Base-by-base conservation (phyloP, 495 filamentous ascomycete species). In the Cenococcum geophilum region DNA sequence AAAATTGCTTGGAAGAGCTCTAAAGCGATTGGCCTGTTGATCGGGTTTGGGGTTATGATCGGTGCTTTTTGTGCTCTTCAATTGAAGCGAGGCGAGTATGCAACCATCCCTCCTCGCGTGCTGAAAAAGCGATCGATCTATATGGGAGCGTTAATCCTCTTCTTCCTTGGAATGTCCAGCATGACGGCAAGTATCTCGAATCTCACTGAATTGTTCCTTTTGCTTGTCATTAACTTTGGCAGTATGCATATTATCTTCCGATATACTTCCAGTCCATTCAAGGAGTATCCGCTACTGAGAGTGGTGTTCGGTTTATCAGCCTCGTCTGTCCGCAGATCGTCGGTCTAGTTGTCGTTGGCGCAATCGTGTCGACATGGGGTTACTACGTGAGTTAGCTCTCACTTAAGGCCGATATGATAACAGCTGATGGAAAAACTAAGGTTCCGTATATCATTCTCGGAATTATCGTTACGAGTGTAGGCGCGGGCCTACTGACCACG, bases 221-320 rank as follows among this genome's bases (percentile, higher is more conserved):
- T n/a, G n/a, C n/a, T n/a, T n/a, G n/a, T n/a, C n/a, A n/a, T n/a
- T n/a, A n/a, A n/a, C n/a, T n/a, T n/a, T n/a, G 36, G 36, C 36
- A 55, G 51, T 9, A 55, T 55, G 11, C 20, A 0, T 71, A 60
- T 50, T 72, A 70, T 47, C 43, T 72, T 0, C 70, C 70, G 0
- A 61, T 72, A 57, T 72, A 70, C 47, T 72, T 72, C 59, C 70
- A 72, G 55, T 70, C 62, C 22, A 59, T 64, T 1, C 59, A 62
- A 14, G 27, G 66, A 12, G 48, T 69, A 20, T 55, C 58, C 57
- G 43, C 56, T 18, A 62, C 34, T 27, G 6, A 5, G 10, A 37
- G 23, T n/a, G 51, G 51, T 8, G 51, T 55, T 32, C 10, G 22
- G 22, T 5, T 18, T 5, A 34, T 55, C 6, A 10, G 11, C 5